phyloP scores from a whole-genome alignment of 2,329 filamentous ascomycete genomes.

The Zymoseptoria ardabiliae region DNA sequence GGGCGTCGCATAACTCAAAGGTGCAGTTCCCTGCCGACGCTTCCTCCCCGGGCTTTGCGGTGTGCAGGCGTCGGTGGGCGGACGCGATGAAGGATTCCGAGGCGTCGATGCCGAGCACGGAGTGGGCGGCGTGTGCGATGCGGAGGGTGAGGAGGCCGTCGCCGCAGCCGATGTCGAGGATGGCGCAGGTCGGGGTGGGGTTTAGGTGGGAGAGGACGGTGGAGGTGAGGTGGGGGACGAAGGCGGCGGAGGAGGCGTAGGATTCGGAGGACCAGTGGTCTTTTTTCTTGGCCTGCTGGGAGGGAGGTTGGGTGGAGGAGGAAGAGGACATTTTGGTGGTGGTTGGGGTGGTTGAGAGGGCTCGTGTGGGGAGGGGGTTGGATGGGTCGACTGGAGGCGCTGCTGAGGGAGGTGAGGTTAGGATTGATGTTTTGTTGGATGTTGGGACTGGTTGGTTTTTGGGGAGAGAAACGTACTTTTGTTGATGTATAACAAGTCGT shows the following conservation, averaged over 20 bases:
- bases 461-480: too few species aligned
- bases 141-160: slow-evolving; percentile 35
- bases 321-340: neutral
- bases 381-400: neutral
- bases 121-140: slow-evolving; percentile 27
- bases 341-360: neutral
- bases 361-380: neutral
- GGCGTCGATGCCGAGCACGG: slow-evolving; percentile 35
- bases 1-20: neutral
- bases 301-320: neutral
- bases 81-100: slow-evolving; percentile 35
- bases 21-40: neutral
- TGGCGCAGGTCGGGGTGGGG: slow-evolving; percentile 27
- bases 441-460: neutral
- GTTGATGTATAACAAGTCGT: too few species aligned
- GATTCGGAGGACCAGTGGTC: slow-evolving; percentile 28
- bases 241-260: slow-evolving; percentile 33
- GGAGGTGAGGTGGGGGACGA: slow-evolving; percentile 36
- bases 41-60: neutral
- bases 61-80: slow-evolving; percentile 22
- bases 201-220: slow-evolving; percentile 33
- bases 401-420: neutral
- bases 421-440: neutral
- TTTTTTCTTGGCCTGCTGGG: slow-evolving; percentile 6
- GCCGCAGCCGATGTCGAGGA: slow-evolving; percentile 36